Percentiles rank a stretch among this genome's conserved stretches.
Evolutionary conservation across 805 yeast genomes (phyloP).

Genomic region (Sugiyamaella chiloensis): DNA sequence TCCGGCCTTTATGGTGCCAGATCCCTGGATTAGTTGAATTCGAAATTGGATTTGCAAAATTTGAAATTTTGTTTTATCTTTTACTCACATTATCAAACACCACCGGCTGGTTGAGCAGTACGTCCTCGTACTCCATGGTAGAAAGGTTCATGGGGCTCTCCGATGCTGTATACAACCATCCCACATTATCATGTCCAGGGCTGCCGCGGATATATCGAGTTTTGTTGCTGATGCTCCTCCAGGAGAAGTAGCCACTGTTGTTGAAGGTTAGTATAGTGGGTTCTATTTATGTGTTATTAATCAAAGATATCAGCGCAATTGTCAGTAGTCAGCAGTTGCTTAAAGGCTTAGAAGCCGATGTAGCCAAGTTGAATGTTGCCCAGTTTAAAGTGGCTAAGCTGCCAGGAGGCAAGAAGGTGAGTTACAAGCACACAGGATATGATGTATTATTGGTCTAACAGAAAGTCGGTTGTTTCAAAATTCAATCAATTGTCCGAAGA

Average conservation of each 20-base stretch:
- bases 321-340: slow-evolving; percentile 40
- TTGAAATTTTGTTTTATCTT: too few species aligned
- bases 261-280: slow-evolving; percentile 33
- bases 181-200: slow-evolving; percentile 13
- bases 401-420: slow-evolving; percentile 25
- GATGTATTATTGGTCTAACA: background rate
- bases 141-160: too few species aligned
- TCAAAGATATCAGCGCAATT: slow-evolving; percentile 42
- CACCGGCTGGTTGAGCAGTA: slow-evolving; percentile 63
- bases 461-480: slow-evolving; percentile 42
- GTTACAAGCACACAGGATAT: too few species aligned
- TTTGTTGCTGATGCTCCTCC: slow-evolving; percentile 53
- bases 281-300: too few species aligned
- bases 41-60: too few species aligned
- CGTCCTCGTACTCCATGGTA: slow-evolving; percentile 32
- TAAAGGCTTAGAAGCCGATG: slow-evolving; percentile 32
- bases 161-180: background rate
- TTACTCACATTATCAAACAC: slow-evolving; percentile 63
- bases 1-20: slow-evolving; percentile 83
- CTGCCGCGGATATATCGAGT: slow-evolving; percentile 25
- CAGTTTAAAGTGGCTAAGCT: slow-evolving; percentile 37
- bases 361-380: slow-evolving; percentile 42
- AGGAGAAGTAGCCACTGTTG: slow-evolving; percentile 43
- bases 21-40: slow-evolving; percentile 55
- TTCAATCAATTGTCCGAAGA: slow-evolving; percentile 48